These are phyloP conservation scores for Morella rubra DNA, from an alignment of 306 rosid genomes.

Conservation along the genomic window DNA sequence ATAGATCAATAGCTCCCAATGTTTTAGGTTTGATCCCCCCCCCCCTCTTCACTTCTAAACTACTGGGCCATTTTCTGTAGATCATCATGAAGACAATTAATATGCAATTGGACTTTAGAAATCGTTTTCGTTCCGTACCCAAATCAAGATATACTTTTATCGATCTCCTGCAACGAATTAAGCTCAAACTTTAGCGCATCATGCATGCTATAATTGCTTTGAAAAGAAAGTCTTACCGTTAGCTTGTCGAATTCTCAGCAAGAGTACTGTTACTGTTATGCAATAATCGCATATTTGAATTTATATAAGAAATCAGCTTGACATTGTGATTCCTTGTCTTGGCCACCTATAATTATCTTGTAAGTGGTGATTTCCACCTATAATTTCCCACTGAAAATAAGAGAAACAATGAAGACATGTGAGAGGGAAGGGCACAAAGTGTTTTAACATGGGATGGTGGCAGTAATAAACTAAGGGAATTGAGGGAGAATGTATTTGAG, in stretches of 20 bases:
- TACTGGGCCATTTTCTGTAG: background rate
- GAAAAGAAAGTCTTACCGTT: slow-evolving; percentile 5
- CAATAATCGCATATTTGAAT: background rate
- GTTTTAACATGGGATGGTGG: no score
- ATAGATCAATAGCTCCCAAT: background rate
- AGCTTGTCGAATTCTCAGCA: slow-evolving; percentile 7
- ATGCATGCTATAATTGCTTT: slow-evolving; percentile 5
- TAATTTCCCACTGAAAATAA: no score
- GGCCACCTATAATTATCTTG: background rate
- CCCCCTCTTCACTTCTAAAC: background rate
- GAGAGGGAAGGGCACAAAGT: no score
- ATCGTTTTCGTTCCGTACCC: background rate
- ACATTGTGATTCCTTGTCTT: background rate
- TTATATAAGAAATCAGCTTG: background rate
- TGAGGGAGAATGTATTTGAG: no score
- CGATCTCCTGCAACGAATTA: background rate
- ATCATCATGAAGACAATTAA: background rate
- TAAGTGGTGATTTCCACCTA: no score
- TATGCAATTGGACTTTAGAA: background rate
- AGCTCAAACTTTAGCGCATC: background rate
- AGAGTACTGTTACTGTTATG: background rate
- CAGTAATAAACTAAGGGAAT: no score
- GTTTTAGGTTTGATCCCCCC: no score
- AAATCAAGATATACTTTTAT: background rate
- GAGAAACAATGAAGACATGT: no score